Conservation (phyloP, 768 basidiomycete genomes). For the Rubroboletus pulcherrimus region DNA sequence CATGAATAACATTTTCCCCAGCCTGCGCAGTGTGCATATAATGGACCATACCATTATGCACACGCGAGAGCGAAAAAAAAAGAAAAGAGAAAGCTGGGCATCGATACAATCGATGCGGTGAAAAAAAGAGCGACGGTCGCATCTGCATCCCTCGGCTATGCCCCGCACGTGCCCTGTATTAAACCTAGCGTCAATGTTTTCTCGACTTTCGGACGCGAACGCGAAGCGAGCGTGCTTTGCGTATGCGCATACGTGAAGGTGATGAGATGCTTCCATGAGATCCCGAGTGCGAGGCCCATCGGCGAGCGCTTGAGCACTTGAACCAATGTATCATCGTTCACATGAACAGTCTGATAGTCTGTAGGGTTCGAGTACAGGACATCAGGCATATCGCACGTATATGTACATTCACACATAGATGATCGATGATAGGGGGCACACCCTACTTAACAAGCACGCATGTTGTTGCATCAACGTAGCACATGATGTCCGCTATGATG, state of each 20-base stretch:
- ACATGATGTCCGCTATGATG: neutral
- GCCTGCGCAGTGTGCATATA: neutral
- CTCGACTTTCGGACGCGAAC: neutral
- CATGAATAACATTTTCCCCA: neutral
- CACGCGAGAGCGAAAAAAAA: neutral
- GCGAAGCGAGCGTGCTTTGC: neutral
- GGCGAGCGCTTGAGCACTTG: neutral
- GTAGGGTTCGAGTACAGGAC: neutral
- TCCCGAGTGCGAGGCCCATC: neutral
- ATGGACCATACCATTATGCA: neutral
- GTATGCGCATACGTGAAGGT: neutral
- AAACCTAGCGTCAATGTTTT: constrained; percentile 7
- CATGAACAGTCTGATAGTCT: neutral
- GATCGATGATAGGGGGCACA: neutral
- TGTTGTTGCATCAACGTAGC: neutral
- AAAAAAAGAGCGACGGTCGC: neutral
- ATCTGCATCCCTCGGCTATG: neutral
- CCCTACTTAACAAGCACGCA: neutral
- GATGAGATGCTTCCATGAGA: constrained; percentile 1
- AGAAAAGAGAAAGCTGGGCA: neutral
- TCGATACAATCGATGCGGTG: neutral
- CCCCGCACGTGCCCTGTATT: constrained; percentile 3
- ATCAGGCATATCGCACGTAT: neutral
- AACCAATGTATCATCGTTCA: neutral
- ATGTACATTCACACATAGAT: neutral